These are phyloP conservation scores for Dioscorea cayenensis DNA, from an alignment of 116 monocot genomes.

Conservation along the genomic window DNA sequence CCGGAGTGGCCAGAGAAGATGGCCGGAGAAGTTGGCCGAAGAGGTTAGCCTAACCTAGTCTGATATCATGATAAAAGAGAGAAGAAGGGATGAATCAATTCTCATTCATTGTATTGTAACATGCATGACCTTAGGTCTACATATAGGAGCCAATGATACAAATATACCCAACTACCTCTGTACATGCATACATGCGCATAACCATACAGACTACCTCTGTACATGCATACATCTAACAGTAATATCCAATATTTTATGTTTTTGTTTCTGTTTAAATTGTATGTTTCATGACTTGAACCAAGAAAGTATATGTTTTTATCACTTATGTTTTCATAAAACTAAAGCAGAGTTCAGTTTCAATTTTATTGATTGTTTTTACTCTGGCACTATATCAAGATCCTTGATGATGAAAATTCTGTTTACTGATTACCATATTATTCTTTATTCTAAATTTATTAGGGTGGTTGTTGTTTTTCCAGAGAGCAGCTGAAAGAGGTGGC, in stretches of 20 bases:
- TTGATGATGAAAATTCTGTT: not conserved
- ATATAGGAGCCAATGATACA: too few species aligned
- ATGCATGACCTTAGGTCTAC: too few species aligned
- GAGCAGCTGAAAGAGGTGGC: slow-evolving; percentile 88
- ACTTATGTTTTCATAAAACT: not conserved
- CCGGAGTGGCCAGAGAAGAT: too few species aligned
- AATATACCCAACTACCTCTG: too few species aligned
- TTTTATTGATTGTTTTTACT: not conserved
- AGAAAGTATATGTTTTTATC: not conserved
- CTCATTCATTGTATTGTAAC: too few species aligned
- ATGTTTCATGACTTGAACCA: not conserved
- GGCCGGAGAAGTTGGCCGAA: too few species aligned
- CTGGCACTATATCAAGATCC: not conserved
- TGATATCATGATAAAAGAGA: too few species aligned
- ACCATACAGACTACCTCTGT: too few species aligned
- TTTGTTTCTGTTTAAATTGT: not conserved
- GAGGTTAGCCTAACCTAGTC: too few species aligned
- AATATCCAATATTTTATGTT: not conserved
- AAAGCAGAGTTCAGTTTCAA: not conserved
- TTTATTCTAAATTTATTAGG: not conserved
- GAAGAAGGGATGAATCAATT: too few species aligned
- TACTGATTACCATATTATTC: slow-evolving; percentile 1
- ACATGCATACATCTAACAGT: too few species aligned
- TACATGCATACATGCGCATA: too few species aligned
- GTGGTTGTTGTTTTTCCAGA: slow-evolving; percentile 26